Base-by-base conservation (phyloP, 2,329 filamentous ascomycete species). In the Septoria petroselini region DNA sequence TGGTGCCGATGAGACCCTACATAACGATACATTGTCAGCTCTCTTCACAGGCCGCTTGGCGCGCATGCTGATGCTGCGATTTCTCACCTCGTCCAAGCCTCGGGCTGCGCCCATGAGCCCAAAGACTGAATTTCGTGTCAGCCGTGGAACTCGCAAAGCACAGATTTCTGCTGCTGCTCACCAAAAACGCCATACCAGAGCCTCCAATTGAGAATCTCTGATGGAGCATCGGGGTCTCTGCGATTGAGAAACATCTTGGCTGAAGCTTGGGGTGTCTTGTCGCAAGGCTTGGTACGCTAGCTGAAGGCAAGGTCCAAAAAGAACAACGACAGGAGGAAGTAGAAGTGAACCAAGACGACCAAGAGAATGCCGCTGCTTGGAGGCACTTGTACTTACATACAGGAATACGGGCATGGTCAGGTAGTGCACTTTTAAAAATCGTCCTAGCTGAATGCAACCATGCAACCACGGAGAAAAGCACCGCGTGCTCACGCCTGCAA, bases 161-260 rank as follows among this genome's bases (percentile, higher is more conserved):
- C 4, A 4, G 5, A n/a, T 30, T 15, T 23, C 14, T 30, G 18
- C 6, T 7, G 29, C 9, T 35, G 29, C 62, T 58, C 41, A 65
- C 62, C 64, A 55, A 87, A 65, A 47, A 90, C 84, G 34, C 85
- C 83, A 68, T 86, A 88, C 83, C 85, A 89, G 54, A 91, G 75
- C 37, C 81, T 76, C 85, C 85, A 89, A 71, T 91, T 91, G 67
- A 89, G 80, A 54, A 83, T 78, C 63, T 86, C 80, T 48, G 77
- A 77, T 3, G 86, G 86, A 53, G 87, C 85, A 51, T 73, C 80
- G 69, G 47, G 67, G 37, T 52, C 47, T 65, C 54, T 57, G 68
- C 59, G 56, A 50, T 27, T 31, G 35, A 57, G 58, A 33, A 62
- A 58, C 58, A 66, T 65, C 49, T 57, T 60, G 44, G 52, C 57